Conservation (phyloP, 768 basidiomycete species). For the Podaxis sp. region DNA sequence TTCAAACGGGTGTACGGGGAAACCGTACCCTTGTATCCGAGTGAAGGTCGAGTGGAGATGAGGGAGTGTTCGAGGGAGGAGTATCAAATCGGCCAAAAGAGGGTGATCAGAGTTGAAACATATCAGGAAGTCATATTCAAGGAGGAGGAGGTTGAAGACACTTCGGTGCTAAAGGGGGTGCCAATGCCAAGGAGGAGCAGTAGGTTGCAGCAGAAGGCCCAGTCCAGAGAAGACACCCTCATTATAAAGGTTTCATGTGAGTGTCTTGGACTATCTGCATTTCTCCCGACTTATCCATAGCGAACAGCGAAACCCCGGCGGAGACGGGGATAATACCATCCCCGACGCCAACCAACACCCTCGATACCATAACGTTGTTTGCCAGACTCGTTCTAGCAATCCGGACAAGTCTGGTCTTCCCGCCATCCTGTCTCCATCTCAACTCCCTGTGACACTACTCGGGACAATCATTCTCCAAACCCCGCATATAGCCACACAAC, state of each 20-base stretch:
- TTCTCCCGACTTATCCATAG: neutral
- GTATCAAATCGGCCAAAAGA: slow-evolving; percentile 7
- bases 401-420: too few relatives aligned
- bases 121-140: slow-evolving; percentile 8
- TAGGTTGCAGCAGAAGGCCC: slow-evolving; percentile 1
- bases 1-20: slow-evolving; percentile 5
- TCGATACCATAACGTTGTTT: too few relatives aligned
- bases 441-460: too few relatives aligned
- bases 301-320: neutral
- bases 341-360: too few relatives aligned
- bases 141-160: slow-evolving; percentile 8
- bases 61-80: slow-evolving; percentile 8
- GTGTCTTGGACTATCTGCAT: neutral
- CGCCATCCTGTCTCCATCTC: too few relatives aligned
- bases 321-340: neutral
- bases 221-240: too few relatives aligned
- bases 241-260: neutral
- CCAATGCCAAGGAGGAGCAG: slow-evolving; percentile 4
- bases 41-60: slow-evolving; percentile 12
- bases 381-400: too few relatives aligned
- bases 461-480: too few relatives aligned
- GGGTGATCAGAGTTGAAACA: slow-evolving; percentile 5
- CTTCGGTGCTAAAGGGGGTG: neutral
- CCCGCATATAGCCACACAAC: too few relatives aligned
- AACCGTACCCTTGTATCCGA: slow-evolving; percentile 6